Base-by-base conservation (phyloP, 768 basidiomycete genomes). In the Suillus subluteus region DNA sequence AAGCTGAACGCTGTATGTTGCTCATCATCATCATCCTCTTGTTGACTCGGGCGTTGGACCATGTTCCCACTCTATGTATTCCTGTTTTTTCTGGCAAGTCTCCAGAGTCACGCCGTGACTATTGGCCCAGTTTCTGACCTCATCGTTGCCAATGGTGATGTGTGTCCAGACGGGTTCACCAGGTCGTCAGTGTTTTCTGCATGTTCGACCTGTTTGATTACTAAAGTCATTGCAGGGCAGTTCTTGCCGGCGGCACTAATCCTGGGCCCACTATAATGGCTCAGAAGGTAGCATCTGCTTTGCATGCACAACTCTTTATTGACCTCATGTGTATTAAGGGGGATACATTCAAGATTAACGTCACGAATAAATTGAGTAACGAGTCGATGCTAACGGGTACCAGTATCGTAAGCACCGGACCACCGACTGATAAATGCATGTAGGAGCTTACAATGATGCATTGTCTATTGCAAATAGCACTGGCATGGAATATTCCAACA, bases 81-180 rank as follows among this genome's bases (percentile, higher is more conserved):
- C 30, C 1, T 55, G 11, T 55, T 32, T 32, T 6, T 55, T 18
- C 32, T 55, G 11, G 32, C 54, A 32, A 21, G 54, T 18, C 54
- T 55, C 4, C 30, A 55, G 32, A 9, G 54, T 35, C 9, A 32
- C 5, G 54, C 54, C 11, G 32, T 21, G 18, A 55, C 32, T 21
- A 55, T 55, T 55, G 32, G 54, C 54, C 32, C 30, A 55, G 32
- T 55, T 55, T 32, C 54, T 55, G 54, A 55, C 9, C 54, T 55
- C 18, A 32, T 55, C 11, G 2, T 55, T 21, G 32, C 32, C 11
- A 55, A 55, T 55, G 18, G 32, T 5, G 5, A 32, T 55, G 32
- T 55, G 35, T 55, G 32, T 11, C 54, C 54, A 55, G 32, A 55
- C 18, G 54, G 54, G 11, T 35, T 55, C 18, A 11, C 18, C 18